Conservation (phyloP, 495 filamentous ascomycete genomes). For the Penicillium daleae region DNA sequence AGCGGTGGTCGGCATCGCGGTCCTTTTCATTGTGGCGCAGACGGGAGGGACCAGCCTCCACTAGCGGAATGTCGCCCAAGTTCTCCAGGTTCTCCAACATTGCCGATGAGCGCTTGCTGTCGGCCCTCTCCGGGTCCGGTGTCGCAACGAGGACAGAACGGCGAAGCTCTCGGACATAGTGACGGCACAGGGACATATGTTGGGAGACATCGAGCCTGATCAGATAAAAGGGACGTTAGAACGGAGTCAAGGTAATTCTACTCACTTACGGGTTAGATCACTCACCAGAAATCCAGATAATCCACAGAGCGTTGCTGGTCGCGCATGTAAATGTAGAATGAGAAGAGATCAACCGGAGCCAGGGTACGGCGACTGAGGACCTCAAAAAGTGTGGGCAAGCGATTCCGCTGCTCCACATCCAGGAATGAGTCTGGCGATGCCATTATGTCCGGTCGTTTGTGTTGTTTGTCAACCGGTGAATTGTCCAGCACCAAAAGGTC, state of each 20-base stretch:
- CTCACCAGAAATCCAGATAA: constrained; percentile 97
- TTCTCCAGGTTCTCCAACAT: constrained; percentile 74
- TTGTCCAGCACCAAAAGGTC: constrained; percentile 29
- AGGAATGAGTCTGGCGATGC: constrained; percentile 34
- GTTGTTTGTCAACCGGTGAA: constrained; percentile 20
- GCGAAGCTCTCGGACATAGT: constrained; percentile 95
- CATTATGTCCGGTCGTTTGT: constrained; percentile 32
- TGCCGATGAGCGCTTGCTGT: constrained; percentile 81
- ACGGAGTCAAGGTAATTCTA: neutral
- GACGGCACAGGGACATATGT: constrained; percentile 96
- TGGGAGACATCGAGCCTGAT: constrained; percentile 97
- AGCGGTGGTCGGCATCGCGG: constrained; percentile 75
- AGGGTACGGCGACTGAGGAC: constrained; percentile 89
- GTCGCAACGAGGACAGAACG: constrained; percentile 92
- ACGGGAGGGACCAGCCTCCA: constrained; percentile 50
- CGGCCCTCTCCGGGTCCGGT: constrained; percentile 81
- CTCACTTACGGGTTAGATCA: neutral
- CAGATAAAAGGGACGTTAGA: constrained; percentile 8
- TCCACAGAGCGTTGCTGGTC: constrained; percentile 98
- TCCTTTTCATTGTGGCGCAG: constrained; percentile 50
- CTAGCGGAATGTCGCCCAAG: constrained; percentile 58
- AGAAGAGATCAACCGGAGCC: constrained; percentile 93
- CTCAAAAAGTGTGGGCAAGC: constrained; percentile 92
- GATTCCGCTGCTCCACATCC: constrained; percentile 64
- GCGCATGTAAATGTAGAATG: constrained; percentile 99